Percentiles rank a stretch among this genome's conserved stretches.
Evolutionary conservation across 371 early-diverging fungal genomes (phyloP).

Genomic region (Capniomyces stellatus): DNA sequence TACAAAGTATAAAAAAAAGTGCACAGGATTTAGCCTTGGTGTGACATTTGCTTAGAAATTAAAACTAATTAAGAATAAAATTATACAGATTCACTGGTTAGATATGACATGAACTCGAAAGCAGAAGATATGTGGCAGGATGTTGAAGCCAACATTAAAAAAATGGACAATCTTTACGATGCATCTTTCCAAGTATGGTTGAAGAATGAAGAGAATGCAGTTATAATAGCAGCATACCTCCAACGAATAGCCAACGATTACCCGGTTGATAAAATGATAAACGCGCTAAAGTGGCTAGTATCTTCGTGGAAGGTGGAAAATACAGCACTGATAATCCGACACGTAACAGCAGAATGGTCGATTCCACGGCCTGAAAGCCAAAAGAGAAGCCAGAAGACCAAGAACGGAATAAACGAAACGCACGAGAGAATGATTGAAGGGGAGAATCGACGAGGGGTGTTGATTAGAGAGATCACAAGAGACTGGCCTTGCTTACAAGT

Average conservation of each 20-base stretch:
- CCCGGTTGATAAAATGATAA: conserved; percentile 41
- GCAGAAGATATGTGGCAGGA: conserved; percentile 31
- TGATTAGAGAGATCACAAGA: conserved; percentile 25
- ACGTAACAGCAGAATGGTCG: conserved; percentile 47
- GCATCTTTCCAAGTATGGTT: conserved; percentile 56
- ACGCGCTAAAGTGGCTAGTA: conserved; percentile 48
- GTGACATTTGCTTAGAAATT: too few species aligned
- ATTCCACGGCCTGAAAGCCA: conserved; percentile 15
- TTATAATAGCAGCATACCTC: conserved; percentile 41
- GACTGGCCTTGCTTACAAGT: conserved; percentile 27
- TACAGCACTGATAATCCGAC: conserved; percentile 36
- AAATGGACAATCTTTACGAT: conserved; percentile 52
- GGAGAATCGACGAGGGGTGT: conserved; percentile 22
- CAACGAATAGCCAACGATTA: conserved; percentile 56
- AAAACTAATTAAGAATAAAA: background rate
- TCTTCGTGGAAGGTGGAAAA: conserved; percentile 49
- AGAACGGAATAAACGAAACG: background rate
- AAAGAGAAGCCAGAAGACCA: conserved; percentile 2
- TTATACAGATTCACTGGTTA: background rate
- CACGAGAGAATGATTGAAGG: conserved; percentile 15
- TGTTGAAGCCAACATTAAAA: conserved; percentile 39
- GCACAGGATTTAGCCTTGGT: too few species aligned
- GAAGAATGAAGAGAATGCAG: conserved; percentile 49
- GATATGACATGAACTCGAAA: background rate
- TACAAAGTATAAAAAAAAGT: too few species aligned